These are phyloP conservation scores for Acorus calamus DNA, from an alignment of 106 monocot genomes.

Conservation along the genomic window DNA sequence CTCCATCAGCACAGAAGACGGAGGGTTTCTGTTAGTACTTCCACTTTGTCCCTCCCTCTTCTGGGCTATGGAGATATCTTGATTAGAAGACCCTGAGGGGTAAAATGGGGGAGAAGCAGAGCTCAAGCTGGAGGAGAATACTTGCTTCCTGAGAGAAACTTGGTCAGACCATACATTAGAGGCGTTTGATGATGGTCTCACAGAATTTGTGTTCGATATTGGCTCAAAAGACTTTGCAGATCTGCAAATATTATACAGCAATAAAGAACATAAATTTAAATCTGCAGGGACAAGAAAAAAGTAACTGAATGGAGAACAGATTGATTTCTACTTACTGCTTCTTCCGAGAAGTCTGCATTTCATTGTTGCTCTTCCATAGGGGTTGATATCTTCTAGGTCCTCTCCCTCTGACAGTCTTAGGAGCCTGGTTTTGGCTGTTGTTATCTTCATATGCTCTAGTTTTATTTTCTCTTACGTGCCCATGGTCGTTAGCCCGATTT, in stretches of 20 bases:
- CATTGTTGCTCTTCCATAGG: constrained; percentile 29
- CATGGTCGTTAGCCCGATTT: constrained; percentile 12
- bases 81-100: constrained; percentile 70
- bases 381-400: constrained; percentile 75
- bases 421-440: constrained; percentile 18
- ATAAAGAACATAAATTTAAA: neutral
- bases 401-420: constrained; percentile 63
- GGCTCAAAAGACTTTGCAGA: constrained; percentile 22
- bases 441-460: constrained; percentile 10
- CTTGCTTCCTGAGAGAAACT: constrained; percentile 35
- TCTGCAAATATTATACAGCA: constrained; percentile 19
- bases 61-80: constrained; percentile 35
- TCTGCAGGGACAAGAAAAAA: constrained; percentile 1
- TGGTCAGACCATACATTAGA: constrained; percentile 29
- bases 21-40: constrained; percentile 18
- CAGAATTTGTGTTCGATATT: constrained; percentile 13
- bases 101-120: constrained; percentile 98
- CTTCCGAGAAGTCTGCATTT: constrained; percentile 19
- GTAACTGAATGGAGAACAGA: neutral
- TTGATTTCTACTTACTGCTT: constrained; percentile 52
- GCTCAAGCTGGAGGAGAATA: constrained; percentile 67
- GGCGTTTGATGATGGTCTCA: constrained; percentile 23
- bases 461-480: constrained; percentile 25
- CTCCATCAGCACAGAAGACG: constrained; percentile 22
- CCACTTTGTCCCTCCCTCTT: constrained; percentile 37